A percentile compares a stretch with the other conserved stretches of the same genome.
Evolutionary conservation across 1,139 yeast species (phyloP).

Genomic region (Taiozyma sp.): DNA sequence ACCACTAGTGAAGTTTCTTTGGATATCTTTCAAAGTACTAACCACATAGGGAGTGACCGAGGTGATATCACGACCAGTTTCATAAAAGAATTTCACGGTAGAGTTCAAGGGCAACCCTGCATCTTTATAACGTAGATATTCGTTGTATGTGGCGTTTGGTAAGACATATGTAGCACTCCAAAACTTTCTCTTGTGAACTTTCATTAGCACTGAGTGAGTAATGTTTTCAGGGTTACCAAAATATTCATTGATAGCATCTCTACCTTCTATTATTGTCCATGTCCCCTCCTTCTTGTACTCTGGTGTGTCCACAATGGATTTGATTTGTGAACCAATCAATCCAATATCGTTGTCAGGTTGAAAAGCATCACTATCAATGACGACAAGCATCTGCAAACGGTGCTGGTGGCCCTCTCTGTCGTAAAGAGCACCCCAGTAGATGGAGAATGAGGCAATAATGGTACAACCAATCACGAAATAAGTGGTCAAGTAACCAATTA

Average conservation of each 20-base stretch:
- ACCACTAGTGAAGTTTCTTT: conserved; percentile 24
- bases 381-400: conserved; percentile 42
- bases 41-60: conserved; percentile 37
- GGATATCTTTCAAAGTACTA: conserved; percentile 34
- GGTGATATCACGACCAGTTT: conserved; percentile 50
- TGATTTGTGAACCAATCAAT: conserved; percentile 32
- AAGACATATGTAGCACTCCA: conserved; percentile 51
- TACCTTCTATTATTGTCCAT: conserved; percentile 17
- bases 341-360: conserved; percentile 18
- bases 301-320: conserved; percentile 28
- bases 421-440: conserved; percentile 61
- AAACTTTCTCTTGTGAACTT: conserved; percentile 44
- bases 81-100: conserved; percentile 36
- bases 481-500: conserved; percentile 6
- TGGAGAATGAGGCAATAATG: conserved; percentile 34
- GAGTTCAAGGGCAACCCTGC: conserved; percentile 14
- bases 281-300: conserved; percentile 18
- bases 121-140: conserved; percentile 29
- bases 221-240: conserved; percentile 33
- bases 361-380: conserved; percentile 37
- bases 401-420: conserved; percentile 33
- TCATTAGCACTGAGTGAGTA: conserved; percentile 32
- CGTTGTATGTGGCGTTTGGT: conserved; percentile 39
- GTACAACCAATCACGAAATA: conserved; percentile 17
- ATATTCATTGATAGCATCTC: conserved; percentile 16